Conservation (phyloP, 768 basidiomycete species). For the Termitomyces sp. region DNA sequence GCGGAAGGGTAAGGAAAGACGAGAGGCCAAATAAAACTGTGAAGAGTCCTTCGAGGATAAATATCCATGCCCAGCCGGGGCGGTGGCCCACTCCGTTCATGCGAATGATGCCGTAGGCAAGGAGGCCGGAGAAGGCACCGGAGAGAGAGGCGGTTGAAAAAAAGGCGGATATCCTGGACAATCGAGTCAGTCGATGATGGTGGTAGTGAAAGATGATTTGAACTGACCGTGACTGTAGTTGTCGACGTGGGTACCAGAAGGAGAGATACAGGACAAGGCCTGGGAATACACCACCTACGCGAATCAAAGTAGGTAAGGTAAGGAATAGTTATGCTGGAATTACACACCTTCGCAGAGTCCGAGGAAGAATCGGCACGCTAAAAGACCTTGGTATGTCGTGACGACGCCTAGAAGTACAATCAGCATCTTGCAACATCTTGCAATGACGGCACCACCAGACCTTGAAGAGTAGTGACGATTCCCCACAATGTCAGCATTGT, state of each 20-base stretch:
- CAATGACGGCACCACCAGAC: conserved; percentile 20
- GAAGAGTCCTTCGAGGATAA: conserved; percentile 63
- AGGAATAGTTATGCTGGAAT: not conserved
- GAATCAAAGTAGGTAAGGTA: not conserved
- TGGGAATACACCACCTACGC: conserved; percentile 49
- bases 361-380: conserved; percentile 47
- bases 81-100: conserved; percentile 52
- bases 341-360: conserved; percentile 42
- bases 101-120: conserved; percentile 60
- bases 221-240: conserved; percentile 38
- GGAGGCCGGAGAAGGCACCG: conserved; percentile 64
- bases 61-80: conserved; percentile 68
- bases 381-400: conserved; percentile 35
- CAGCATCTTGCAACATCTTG: not conserved
- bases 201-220: not conserved
- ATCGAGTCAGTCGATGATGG: conserved; percentile 30
- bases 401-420: conserved; percentile 35
- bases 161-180: conserved; percentile 38
- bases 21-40: conserved; percentile 52
- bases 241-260: conserved; percentile 47
- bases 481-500: conserved; percentile 65
- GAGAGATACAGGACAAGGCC: conserved; percentile 55
- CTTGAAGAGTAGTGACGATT: conserved; percentile 59
- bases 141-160: conserved; percentile 53
- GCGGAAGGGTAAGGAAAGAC: conserved; percentile 46